phyloP scores from a whole-genome alignment of 192 early-diverging fungal species.

The Backusella parvicylindrica region DNA sequence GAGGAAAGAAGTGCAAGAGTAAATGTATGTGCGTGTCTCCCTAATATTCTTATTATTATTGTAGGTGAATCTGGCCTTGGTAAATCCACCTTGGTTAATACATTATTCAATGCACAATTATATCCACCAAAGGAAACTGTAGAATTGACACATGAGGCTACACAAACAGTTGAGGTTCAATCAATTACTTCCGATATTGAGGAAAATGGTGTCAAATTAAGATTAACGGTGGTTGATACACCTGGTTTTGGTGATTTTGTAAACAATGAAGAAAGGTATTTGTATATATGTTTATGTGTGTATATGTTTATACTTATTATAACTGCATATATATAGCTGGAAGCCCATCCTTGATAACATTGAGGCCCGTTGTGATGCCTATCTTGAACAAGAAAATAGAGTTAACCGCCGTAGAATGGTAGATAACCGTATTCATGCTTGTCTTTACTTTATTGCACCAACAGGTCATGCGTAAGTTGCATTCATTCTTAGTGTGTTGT shows the following conservation, averaged over 20 bases:
- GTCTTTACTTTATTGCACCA: constrained; percentile 96
- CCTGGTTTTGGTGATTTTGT: constrained; percentile 98
- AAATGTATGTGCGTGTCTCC: not conserved
- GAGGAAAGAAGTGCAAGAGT: too few relatives aligned
- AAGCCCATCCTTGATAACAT: constrained; percentile 95
- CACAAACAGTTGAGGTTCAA: constrained; percentile 76
- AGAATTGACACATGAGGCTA: constrained; percentile 59
- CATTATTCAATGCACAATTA: constrained; percentile 87
- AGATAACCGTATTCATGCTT: constrained; percentile 93
- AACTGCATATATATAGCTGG: constrained; percentile 60
- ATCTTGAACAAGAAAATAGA: constrained; percentile 89
- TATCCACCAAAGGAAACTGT: constrained; percentile 79
- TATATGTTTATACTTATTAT: not conserved
- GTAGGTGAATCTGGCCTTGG: constrained; percentile 91
- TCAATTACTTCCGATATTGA: constrained; percentile 89
- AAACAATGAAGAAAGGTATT: constrained; percentile 93
- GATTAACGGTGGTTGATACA: constrained; percentile 94
- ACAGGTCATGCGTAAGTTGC: constrained; percentile 81
- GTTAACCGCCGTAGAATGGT: constrained; percentile 85
- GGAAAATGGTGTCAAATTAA: constrained; percentile 92
- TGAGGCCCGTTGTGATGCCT: constrained; percentile 92
- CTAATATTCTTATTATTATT: constrained; percentile 11
- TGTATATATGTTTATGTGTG: not conserved
- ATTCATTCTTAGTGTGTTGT: not conserved
- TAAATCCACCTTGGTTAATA: constrained; percentile 98